Evolutionary conservation across 257 asterid genomes (phyloP).

Genomic region (Fraxinus anomala): DNA sequence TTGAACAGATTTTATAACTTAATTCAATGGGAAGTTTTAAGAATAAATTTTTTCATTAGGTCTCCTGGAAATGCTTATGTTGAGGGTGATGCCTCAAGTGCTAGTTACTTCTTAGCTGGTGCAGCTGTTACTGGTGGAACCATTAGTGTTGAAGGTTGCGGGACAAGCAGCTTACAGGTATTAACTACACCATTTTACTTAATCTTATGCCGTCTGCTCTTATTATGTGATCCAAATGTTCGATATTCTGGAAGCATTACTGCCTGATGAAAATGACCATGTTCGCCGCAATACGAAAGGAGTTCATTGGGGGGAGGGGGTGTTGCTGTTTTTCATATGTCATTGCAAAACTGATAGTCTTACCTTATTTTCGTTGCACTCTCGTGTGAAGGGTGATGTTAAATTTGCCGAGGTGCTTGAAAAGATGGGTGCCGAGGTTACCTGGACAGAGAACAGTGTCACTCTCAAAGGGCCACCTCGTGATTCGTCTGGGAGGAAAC

Average conservation of each 20-base stretch:
- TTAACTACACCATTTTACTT: background rate
- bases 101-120: conserved; percentile 99
- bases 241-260: background rate
- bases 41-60: conserved; percentile 37
- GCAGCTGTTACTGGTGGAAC: conserved; percentile 99
- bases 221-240: background rate
- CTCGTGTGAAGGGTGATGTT: conserved; percentile 75
- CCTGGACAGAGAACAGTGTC: conserved; percentile 94
- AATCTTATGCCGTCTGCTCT: conserved; percentile 4
- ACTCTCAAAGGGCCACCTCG: conserved; percentile 83
- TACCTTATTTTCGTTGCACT: conserved; percentile 7
- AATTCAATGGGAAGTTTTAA: conserved; percentile 14
- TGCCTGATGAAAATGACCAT: background rate
- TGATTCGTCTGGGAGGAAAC: conserved; percentile 62
- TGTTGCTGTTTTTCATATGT: background rate
- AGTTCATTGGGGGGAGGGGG: background rate
- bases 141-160: conserved; percentile 92
- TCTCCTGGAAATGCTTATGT: conserved; percentile 96
- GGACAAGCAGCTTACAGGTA: conserved; percentile 98
- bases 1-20: conserved; percentile 25
- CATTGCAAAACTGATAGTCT: conserved; percentile 10
- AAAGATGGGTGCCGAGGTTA: conserved; percentile 92
- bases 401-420: conserved; percentile 96
- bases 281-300: background rate
- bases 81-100: conserved; percentile 99